Evolutionary conservation across 1,284 basidiomycete genomes (phyloP).

Genomic region (Testicularia cyperi): DNA sequence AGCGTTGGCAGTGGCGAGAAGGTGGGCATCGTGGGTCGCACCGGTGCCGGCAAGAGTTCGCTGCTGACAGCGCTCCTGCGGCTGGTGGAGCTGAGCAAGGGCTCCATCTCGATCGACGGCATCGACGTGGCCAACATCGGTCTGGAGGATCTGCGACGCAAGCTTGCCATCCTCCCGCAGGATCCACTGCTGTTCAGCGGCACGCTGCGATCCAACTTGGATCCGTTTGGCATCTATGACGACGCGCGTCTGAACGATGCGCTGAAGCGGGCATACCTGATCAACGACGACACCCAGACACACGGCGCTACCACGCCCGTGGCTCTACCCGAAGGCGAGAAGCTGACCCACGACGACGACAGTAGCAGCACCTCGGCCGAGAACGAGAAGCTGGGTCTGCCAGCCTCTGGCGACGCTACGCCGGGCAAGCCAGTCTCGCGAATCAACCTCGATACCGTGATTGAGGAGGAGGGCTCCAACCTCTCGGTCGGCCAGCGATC

Average conservation of each 20-base stretch:
- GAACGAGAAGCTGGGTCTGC: conserved; percentile 21
- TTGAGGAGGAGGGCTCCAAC: conserved; percentile 59
- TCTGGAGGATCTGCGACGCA: conserved; percentile 58
- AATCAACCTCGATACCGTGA: conserved; percentile 55
- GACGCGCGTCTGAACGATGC: conserved; percentile 59
- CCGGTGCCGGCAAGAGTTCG: conserved; percentile 71
- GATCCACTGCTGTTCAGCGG: conserved; percentile 61
- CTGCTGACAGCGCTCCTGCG: conserved; percentile 73
- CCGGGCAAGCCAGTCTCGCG: conserved; percentile 24
- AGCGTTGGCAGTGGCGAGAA: conserved; percentile 63
- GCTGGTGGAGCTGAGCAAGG: conserved; percentile 69
- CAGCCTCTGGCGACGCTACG: conserved; percentile 12
- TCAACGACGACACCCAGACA: conserved; percentile 37
- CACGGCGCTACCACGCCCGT: conserved; percentile 25
- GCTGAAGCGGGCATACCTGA: conserved; percentile 58
- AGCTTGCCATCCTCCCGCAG: conserved; percentile 52
- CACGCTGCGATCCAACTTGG: conserved; percentile 61
- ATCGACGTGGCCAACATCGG: conserved; percentile 65
- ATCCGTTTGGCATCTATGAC: conserved; percentile 59
- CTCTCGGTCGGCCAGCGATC: conserved; percentile 60
- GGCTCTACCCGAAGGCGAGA: conserved; percentile 7
- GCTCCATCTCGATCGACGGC: conserved; percentile 73
- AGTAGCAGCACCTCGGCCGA: conserved; percentile 14
- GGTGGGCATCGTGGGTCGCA: conserved; percentile 65
- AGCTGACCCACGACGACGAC: too few species aligned